A percentile compares a stretch with the other conserved stretches of the same genome.
These are phyloP conservation scores for Vigna reflexopilosa DNA, from an alignment of 306 rosid species.

Conservation along the genomic window DNA sequence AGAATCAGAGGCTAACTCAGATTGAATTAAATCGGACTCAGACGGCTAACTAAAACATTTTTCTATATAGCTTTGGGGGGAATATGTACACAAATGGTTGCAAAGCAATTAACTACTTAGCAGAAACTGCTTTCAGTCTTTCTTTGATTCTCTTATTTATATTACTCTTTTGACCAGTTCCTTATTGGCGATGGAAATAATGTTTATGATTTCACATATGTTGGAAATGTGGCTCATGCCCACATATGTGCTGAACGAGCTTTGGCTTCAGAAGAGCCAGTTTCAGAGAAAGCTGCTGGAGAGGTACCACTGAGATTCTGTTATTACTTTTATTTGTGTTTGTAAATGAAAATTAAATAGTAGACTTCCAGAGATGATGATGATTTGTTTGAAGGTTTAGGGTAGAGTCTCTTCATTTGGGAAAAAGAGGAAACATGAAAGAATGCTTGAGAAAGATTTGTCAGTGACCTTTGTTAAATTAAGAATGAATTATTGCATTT, in stretches of 20 bases:
- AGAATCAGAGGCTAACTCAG: constrained; percentile 34
- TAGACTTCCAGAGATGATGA: constrained; percentile 2
- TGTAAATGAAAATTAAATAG: constrained; percentile 31
- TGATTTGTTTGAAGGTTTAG: constrained; percentile 10
- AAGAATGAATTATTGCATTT: constrained; percentile 1
- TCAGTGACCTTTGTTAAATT: constrained; percentile 29
- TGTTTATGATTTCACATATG: constrained; percentile 87
- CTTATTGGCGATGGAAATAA: constrained; percentile 93
- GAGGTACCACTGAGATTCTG: constrained; percentile 58
- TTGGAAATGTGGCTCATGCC: constrained; percentile 94
- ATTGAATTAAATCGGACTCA: constrained; percentile 33
- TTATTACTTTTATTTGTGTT: constrained; percentile 9
- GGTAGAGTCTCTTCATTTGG: constrained; percentile 33
- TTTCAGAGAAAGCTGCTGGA: constrained; percentile 87
- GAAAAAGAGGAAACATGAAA: constrained; percentile 32
- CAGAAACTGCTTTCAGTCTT: constrained; percentile 22
- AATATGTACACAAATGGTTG: neutral
- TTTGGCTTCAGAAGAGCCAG: constrained; percentile 71
- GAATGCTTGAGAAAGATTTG: constrained; percentile 12
- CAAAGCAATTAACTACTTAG: constrained; percentile 10
- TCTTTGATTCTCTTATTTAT: constrained; percentile 32
- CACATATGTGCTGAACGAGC: constrained; percentile 94
- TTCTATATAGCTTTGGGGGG: neutral
- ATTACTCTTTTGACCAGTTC: constrained; percentile 67
- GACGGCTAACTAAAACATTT: neutral